These are phyloP conservation scores for Populus simonii DNA, from an alignment of 345 rosid genomes.

Conservation along the genomic window DNA sequence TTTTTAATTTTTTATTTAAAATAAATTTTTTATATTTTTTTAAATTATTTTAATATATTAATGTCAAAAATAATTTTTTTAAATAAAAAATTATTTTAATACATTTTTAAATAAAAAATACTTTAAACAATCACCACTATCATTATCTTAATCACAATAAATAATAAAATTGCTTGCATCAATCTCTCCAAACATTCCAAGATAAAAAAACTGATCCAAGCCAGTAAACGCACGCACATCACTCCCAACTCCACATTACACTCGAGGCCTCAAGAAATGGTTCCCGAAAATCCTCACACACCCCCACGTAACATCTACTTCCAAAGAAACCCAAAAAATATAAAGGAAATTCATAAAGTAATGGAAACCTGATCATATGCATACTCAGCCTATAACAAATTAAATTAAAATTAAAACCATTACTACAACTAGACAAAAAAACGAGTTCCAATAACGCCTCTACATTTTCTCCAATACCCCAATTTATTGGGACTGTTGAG, in stretches of 20 bases:
- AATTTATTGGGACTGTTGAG: not conserved
- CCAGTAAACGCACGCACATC: not conserved
- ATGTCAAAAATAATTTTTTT: too few species aligned
- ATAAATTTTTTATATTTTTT: too few species aligned
- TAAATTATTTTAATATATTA: too few species aligned
- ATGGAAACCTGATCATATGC: not conserved
- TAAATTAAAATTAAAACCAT: not conserved
- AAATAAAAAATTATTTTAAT: too few species aligned
- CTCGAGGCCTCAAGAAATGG: not conserved
- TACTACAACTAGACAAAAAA: too few species aligned
- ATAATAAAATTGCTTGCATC: not conserved
- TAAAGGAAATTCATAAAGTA: not conserved
- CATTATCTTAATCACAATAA: fast-evolving
- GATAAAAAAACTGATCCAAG: not conserved
- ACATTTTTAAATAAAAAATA: too few species aligned
- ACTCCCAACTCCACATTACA: not conserved
- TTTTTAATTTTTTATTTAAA: too few species aligned
- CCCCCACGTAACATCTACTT: not conserved
- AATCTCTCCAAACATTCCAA: not conserved
- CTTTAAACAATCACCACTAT: too few species aligned
- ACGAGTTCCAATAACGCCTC: not conserved
- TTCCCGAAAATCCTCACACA: not conserved
- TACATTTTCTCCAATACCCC: not conserved
- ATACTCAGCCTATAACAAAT: not conserved
- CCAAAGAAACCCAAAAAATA: not conserved